Evolutionary conservation across 768 basidiomycete species (phyloP).

Genomic region (Mycena haematopus): DNA sequence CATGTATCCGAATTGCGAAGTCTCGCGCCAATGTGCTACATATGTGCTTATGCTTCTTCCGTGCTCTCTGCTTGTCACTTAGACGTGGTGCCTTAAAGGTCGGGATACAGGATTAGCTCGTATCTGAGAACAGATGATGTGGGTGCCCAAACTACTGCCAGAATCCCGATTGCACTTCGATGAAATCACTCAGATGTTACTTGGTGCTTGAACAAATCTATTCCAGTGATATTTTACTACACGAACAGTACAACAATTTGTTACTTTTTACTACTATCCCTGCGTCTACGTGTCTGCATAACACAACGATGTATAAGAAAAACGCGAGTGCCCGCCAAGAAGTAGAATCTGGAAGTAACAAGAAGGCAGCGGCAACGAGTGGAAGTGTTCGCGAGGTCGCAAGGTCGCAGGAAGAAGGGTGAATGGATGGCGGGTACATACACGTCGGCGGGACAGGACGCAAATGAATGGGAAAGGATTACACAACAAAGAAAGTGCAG

Average conservation of each 20-base stretch:
- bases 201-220: slow-evolving; percentile 8
- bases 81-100: too few species aligned
- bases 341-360: slow-evolving; percentile 10
- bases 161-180: background rate
- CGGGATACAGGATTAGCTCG: too few species aligned
- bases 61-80: background rate
- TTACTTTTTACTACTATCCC: slow-evolving; percentile 18
- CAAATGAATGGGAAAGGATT: background rate
- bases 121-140: too few species aligned
- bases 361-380: slow-evolving; percentile 1
- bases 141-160: too few species aligned
- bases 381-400: background rate
- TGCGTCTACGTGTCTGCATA: background rate
- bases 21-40: background rate
- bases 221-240: slow-evolving; percentile 8
- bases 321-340: slow-evolving; percentile 13
- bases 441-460: background rate
- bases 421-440: background rate
- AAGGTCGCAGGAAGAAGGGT: slow-evolving; percentile 2
- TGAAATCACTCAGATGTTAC: background rate
- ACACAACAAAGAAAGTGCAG: slow-evolving; percentile 10
- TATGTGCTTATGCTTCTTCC: slow-evolving; percentile 2
- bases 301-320: slow-evolving; percentile 11
- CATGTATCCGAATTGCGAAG: slow-evolving; percentile 12
- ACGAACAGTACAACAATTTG: slow-evolving; percentile 20